Base-by-base conservation (phyloP, 495 filamentous ascomycete species). In the Penicillium roqueforti region DNA sequence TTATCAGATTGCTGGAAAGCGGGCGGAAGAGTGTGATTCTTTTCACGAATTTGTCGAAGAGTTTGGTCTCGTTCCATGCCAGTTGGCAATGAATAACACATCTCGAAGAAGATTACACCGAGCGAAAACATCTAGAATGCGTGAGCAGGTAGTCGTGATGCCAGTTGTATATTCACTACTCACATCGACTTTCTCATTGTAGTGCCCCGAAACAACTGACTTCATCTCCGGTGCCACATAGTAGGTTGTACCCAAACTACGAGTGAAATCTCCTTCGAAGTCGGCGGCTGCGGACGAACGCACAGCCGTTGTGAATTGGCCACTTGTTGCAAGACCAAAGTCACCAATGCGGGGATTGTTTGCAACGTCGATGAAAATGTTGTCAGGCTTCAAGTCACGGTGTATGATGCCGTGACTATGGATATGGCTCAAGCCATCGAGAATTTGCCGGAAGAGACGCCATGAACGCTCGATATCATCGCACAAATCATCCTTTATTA, bases 61-160 rank as follows among this genome's bases (percentile, higher is more conserved):
- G 88, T 86, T 50, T 85, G 73, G 20, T 88, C 89, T 31, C 95
- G 83, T 69, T 97, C 91, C 91, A 97, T 97, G 1, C 84, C 87
- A 1, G 87, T 84, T 45, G 86, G 83, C 3, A 95, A 76, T 25
- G 85, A 77, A 60, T 91, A 85, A 56, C 88, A 93, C 92, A 98
- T 97, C 67, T 98, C 93, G 59, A 97, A 96, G 70, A 98, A 95
- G 53, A 98, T 97, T 41, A 98, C 87, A 9, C 93, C 93, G 26
- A 98, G 74, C 1, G 95, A 97, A 64, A 91, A 98, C 92, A 98
- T 96, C 83, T 88, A 48, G 22, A 47, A 16, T 19, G n/a, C 11
- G 42, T 58, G 40, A 67, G 47, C 28, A 62, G 53, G 16, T 31
- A 36, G 6, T 20, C 42, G 11, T 9, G 4, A 8, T 38, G 6